A percentile compares a stretch with the other conserved stretches of the same genome.
Conservation (phyloP, 805 yeast genomes). For the Komagataella mondaviorum region DNA sequence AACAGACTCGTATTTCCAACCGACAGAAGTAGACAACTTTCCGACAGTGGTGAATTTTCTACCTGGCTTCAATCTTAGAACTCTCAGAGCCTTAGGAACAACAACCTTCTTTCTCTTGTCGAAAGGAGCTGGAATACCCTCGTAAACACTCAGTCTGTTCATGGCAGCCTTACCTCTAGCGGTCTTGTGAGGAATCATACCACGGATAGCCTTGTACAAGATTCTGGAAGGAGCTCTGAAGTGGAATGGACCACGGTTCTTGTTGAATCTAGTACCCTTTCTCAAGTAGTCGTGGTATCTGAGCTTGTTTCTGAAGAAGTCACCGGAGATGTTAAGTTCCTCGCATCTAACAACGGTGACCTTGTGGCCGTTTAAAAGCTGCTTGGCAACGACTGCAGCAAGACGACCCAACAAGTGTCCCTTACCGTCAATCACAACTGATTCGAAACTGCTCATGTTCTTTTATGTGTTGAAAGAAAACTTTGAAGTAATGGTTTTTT, state of each 20-base stretch:
- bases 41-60: conserved; percentile 99
- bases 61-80: conserved; percentile 97
- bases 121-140: conserved; percentile 99
- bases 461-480: background rate
- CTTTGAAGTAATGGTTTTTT: background rate
- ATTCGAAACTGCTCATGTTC: conserved; percentile 77
- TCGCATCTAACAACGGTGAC: conserved; percentile 96
- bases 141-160: conserved; percentile 98
- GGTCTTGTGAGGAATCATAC: conserved; percentile 99
- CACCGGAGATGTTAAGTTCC: conserved; percentile 98
- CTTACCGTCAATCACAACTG: conserved; percentile 98
- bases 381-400: conserved; percentile 97
- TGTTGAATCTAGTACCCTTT: conserved; percentile 98
- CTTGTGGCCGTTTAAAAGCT: conserved; percentile 95
- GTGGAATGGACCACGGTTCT: conserved; percentile 99
- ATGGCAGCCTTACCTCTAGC: conserved; percentile 99
- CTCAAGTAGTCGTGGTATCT: conserved; percentile 99
- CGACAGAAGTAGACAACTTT: conserved; percentile 91
- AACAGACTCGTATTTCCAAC: conserved; percentile 99
- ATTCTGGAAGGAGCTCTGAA: conserved; percentile 99
- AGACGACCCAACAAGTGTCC: conserved; percentile 99
- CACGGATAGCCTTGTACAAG: conserved; percentile 98
- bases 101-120: conserved; percentile 99
- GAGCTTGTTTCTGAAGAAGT: conserved; percentile 99
- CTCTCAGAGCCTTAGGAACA: conserved; percentile 99